Conservation (phyloP, 2,329 filamentous ascomycete species). For the Ascochyta clinopodiicola region DNA sequence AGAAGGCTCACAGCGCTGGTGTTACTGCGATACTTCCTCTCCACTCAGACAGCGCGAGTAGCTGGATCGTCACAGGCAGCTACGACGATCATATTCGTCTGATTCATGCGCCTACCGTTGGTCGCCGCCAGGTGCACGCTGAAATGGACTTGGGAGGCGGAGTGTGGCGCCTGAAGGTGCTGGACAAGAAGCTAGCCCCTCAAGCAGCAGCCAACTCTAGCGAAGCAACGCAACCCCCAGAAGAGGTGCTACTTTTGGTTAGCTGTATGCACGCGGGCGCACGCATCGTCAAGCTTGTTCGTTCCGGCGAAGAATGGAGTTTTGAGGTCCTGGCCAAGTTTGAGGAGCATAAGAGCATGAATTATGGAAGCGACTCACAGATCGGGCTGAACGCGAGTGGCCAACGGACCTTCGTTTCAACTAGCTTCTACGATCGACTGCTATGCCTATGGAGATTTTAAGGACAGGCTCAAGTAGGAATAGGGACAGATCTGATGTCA, state of each 20-base stretch:
- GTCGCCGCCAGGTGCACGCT: slow-evolving; percentile 62
- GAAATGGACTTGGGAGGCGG: slow-evolving; percentile 75
- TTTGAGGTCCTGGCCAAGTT: slow-evolving; percentile 74
- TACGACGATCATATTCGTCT: slow-evolving; percentile 87
- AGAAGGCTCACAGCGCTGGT: slow-evolving; percentile 75
- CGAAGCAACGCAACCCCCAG: slow-evolving; percentile 23
- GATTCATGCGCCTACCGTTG: slow-evolving; percentile 53
- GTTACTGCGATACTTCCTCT: slow-evolving; percentile 87
- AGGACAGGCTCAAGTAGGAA: not conserved
- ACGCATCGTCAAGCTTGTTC: slow-evolving; percentile 63
- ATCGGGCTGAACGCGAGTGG: slow-evolving; percentile 42
- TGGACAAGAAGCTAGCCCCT: slow-evolving; percentile 45
- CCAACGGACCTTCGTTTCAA: slow-evolving; percentile 64
- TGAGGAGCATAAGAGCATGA: slow-evolving; percentile 91
- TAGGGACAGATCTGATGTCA: too few species aligned
- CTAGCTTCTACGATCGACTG: slow-evolving; percentile 77
- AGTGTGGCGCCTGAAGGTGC: slow-evolving; percentile 82
- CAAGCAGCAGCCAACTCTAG: slow-evolving; percentile 22
- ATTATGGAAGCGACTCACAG: slow-evolving; percentile 82
- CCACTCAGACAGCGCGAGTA: slow-evolving; percentile 50
- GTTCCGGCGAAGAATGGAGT: slow-evolving; percentile 55
- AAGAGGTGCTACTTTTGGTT: slow-evolving; percentile 59
- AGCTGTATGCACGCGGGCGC: slow-evolving; percentile 94
- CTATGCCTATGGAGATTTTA: slow-evolving; percentile 68
- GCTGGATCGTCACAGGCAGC: slow-evolving; percentile 80